Evolutionary conservation across 2,329 filamentous ascomycete genomes (phyloP), one percentile per base, ranked within the genome.

Genomic region (Penicillium sp.): DNA sequence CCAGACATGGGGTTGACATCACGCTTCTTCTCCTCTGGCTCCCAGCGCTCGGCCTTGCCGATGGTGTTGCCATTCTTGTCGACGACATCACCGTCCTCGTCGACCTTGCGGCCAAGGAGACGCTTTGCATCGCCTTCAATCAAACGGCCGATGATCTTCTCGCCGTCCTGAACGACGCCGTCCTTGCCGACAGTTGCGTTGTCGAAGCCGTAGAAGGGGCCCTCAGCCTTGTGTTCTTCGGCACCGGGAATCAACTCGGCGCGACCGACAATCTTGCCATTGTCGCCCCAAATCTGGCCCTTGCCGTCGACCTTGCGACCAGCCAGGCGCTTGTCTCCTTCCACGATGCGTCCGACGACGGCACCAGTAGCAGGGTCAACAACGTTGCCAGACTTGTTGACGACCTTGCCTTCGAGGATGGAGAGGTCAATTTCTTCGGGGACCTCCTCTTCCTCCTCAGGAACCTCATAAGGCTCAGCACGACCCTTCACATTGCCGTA

Each of bases 31-130:
- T 81, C 75, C 57, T 83, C 81, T 36, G 81, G 80, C 59, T 91
- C 86, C 78, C 85, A 90, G 52, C 86, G 84, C 68, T 91, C 86
- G 2, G 85, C 86, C 56, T 81, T 84, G 29, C 87, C 87, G 38
- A 90, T 77, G 11, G 79, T 78, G 65, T 90, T 90, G 13, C 87
- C 87, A n/a, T 79, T 78, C 61, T 82, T 84, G 66, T 90, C 87
- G 4, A 87, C 73, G 31, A 90, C 82, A 44, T 90, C 87, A 11
- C 87, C 87, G 55, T 90, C 87, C 31, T 86, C 77, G 53, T 90
- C 87, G 21, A 90, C 86, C 34, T 79, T 73, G 69, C 86, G 87
- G 27, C 87, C 87, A 54, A 83, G 81, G 24, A 90, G 79, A 51
- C 81, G 80, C 73, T 86, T 86, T 8, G 80, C 68, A 46, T 90